Conservation (phyloP, 2,329 filamentous ascomycete genomes). For the Didymosphaeria variabile region DNA sequence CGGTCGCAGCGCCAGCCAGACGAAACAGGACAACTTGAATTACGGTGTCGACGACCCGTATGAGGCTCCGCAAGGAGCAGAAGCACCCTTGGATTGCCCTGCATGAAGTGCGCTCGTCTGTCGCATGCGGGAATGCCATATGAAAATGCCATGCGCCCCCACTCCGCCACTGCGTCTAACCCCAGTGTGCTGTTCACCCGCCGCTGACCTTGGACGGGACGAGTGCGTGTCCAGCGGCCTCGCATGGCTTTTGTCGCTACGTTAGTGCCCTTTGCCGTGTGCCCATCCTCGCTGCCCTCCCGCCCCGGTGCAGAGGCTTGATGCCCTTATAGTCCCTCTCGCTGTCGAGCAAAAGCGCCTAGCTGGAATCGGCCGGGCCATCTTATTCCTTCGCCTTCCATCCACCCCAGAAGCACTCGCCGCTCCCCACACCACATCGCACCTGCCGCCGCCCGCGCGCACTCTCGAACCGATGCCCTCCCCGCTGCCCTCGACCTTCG, state of each 20-base stretch:
- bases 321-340: neutral
- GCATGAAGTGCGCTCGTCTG: slow-evolving; percentile 3
- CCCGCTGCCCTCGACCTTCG: slow-evolving; percentile 13
- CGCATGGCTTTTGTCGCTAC: slow-evolving; percentile 7
- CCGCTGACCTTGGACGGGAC: neutral
- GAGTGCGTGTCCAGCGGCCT: neutral
- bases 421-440: slow-evolving; percentile 10
- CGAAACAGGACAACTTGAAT: neutral
- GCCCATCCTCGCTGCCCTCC: neutral
- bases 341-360: neutral
- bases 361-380: slow-evolving; percentile 1
- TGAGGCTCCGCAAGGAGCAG: slow-evolving; percentile 8
- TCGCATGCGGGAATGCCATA: slow-evolving; percentile 13
- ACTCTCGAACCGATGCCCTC: slow-evolving; percentile 12
- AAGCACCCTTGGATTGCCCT: slow-evolving; percentile 8
- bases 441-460: slow-evolving; percentile 8
- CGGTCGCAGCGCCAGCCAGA: neutral
- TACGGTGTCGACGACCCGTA: neutral
- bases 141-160: slow-evolving; percentile 15
- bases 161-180: slow-evolving; percentile 8
- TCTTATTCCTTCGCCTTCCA: slow-evolving; percentile 11
- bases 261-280: slow-evolving; percentile 5
- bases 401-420: slow-evolving; percentile 1
- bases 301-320: neutral
- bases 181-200: slow-evolving; percentile 6